Conservation (phyloP, 2,329 filamentous ascomycete species). For the Botrytis sinoallii region DNA sequence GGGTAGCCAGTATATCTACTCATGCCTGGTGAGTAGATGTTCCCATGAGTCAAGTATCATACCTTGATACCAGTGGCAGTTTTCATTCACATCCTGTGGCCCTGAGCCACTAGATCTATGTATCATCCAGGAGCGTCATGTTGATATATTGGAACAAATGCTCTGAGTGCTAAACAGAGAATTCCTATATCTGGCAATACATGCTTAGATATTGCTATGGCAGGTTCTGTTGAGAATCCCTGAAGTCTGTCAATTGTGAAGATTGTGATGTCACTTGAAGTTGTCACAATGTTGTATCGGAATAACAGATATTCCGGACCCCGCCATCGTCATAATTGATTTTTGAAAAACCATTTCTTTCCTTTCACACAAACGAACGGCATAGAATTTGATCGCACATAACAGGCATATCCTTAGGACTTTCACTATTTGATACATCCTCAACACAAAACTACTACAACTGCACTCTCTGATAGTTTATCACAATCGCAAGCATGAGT, state of each 20-base stretch:
- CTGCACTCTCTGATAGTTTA: no score
- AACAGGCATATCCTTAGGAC: background rate
- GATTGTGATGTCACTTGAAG: background rate
- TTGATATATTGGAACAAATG: background rate
- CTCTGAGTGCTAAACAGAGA: background rate
- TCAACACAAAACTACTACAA: background rate
- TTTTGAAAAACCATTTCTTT: conserved; percentile 8
- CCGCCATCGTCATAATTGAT: conserved; percentile 13
- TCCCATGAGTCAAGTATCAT: background rate
- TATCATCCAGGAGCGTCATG: background rate
- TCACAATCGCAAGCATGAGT: conserved; percentile 22
- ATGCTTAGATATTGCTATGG: background rate
- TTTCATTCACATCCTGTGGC: background rate
- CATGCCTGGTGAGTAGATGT: background rate
- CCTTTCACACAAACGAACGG: background rate
- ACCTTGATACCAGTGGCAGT: background rate
- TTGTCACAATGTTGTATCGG: background rate
- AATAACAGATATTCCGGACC: conserved; percentile 8
- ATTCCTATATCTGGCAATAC: background rate
- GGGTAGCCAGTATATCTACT: background rate
- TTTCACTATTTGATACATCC: background rate
- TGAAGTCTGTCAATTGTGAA: background rate
- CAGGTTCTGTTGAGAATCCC: background rate
- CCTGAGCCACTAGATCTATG: background rate
- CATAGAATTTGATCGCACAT: background rate